Evolutionary conservation across 2,329 filamentous ascomycete species (phyloP), one percentile per base, ranked within the genome.

Genomic region (Diaporthe amygdali): DNA sequence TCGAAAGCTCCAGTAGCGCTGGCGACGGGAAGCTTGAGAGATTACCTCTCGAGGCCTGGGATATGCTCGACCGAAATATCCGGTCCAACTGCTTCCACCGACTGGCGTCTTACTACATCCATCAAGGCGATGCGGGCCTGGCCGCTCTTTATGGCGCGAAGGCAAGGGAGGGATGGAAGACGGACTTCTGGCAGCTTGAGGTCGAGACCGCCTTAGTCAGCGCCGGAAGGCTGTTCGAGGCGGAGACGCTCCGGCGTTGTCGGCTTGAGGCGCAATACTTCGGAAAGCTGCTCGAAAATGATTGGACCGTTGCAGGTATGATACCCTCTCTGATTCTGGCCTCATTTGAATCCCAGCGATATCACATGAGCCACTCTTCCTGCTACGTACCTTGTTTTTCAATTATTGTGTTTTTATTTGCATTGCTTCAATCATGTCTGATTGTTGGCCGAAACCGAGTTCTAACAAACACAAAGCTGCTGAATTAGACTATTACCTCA

Each of bases 21-120:
- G 27, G 25, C 20, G 37, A 59, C 32, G 34, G 22, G 10, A 52
- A 46, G 34, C 46, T 66, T 17, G 55, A 59, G n/a, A 30, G 27
- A 32, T n/a, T 47, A 14, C 56, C 59, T 17, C 47, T 66, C 22
- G n/a, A 54, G 37, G 49, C 54, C 22, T 73, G 73, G 71, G 71
- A 74, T 51, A 46, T 72, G 12, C 70, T 74, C 22, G 73, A 74
- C 46, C 54, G 73, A 14, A 72, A 70, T 22, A 73, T 74, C 49
- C 70, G 70, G 27, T 70, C 66, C 51, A 74, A 72, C 56, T 73
- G 71, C 32, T 71, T 59, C 63, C 55, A 74, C 32, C 72, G 72
- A 22, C 66, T 74, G 39, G 52, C 71, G 12, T 70, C 56, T 44
- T 68, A 67, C 51, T 69, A 46, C 37, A 15, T 15, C 9, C 44